These are phyloP conservation scores for Kwoniella pini DNA, from an alignment of 768 basidiomycete species.

Conservation along the genomic window DNA sequence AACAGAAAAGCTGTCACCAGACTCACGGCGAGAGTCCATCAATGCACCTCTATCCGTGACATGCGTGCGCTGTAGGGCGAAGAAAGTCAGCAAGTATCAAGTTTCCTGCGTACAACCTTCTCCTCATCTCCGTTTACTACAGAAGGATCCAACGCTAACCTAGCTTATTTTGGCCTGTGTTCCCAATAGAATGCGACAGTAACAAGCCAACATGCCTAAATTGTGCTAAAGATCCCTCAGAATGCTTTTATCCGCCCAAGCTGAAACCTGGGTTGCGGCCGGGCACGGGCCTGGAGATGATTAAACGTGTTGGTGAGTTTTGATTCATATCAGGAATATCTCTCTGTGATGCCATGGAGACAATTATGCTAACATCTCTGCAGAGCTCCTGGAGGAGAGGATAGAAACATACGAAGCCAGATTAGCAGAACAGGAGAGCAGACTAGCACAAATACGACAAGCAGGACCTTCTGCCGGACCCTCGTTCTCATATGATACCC, in stretches of 20 bases:
- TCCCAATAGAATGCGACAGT: slow-evolving; percentile 36
- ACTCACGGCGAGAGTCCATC: slow-evolving; percentile 4
- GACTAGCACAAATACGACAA: slow-evolving; percentile 19
- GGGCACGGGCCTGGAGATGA: slow-evolving; percentile 49
- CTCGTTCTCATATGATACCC: slow-evolving; percentile 18
- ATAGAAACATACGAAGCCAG: slow-evolving; percentile 36
- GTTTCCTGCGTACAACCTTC: slow-evolving; percentile 3
- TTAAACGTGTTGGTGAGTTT: slow-evolving; percentile 45
- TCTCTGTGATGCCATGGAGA: not conserved
- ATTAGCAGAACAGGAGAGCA: slow-evolving; percentile 37
- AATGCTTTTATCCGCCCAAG: slow-evolving; percentile 48
- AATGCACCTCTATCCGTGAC: slow-evolving; percentile 21
- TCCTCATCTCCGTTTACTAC: slow-evolving; percentile 2
- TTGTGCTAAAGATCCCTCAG: slow-evolving; percentile 28
- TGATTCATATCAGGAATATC: too few relatives aligned
- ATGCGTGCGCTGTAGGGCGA: slow-evolving; percentile 37
- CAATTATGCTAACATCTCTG: not conserved
- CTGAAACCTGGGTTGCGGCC: slow-evolving; percentile 50
- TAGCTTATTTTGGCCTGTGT: not conserved
- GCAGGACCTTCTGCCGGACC: slow-evolving; percentile 2
- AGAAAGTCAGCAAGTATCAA: slow-evolving; percentile 38
- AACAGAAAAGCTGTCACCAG: not conserved
- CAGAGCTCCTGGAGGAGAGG: slow-evolving; percentile 42
- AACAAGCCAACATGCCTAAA: slow-evolving; percentile 34
- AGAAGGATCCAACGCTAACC: not conserved